phyloP scores from a whole-genome alignment of 2,329 filamentous ascomycete species.

The Pleochaeta shiraiana region DNA sequence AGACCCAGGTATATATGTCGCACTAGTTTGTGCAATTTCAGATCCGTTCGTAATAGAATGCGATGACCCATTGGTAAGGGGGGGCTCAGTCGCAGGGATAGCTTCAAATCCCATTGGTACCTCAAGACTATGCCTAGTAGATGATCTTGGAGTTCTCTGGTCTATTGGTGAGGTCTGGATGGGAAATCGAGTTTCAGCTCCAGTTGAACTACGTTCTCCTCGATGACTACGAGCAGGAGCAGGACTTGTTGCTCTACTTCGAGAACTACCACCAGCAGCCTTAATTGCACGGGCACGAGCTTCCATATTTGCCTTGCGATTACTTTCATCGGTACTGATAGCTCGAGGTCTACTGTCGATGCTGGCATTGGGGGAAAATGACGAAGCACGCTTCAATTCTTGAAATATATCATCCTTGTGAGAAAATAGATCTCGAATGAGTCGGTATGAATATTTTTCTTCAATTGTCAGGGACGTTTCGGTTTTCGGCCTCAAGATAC shows the following conservation, averaged over 20 bases:
- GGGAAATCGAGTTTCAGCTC: constrained; percentile 63
- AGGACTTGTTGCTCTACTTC: constrained; percentile 56
- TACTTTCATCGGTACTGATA: constrained; percentile 89
- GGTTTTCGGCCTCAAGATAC: constrained; percentile 65
- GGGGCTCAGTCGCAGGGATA: constrained; percentile 7
- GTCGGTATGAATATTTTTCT: constrained; percentile 76
- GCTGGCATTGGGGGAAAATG: constrained; percentile 40
- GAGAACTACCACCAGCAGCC: constrained; percentile 26
- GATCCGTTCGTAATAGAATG: constrained; percentile 13
- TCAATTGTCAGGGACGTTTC: constrained; percentile 89
- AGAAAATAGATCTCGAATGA: constrained; percentile 77
- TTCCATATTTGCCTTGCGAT: constrained; percentile 82
- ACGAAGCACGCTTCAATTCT: constrained; percentile 78
- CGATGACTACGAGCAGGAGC: constrained; percentile 42
- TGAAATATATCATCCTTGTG: constrained; percentile 93
- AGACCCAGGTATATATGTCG: constrained; percentile 16
- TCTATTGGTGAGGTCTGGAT: constrained; percentile 42
- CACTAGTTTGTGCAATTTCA: constrained; percentile 11
- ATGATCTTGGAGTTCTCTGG: constrained; percentile 17
- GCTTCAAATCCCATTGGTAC: constrained; percentile 25
- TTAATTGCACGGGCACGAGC: constrained; percentile 72
- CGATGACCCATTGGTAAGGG: constrained; percentile 9
- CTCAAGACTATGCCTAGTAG: constrained; percentile 46
- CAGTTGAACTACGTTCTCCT: constrained; percentile 57
- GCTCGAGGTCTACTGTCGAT: constrained; percentile 47